Base-by-base conservation (phyloP, 164 flowering plant species). In the Dillenia turbinata region DNA sequence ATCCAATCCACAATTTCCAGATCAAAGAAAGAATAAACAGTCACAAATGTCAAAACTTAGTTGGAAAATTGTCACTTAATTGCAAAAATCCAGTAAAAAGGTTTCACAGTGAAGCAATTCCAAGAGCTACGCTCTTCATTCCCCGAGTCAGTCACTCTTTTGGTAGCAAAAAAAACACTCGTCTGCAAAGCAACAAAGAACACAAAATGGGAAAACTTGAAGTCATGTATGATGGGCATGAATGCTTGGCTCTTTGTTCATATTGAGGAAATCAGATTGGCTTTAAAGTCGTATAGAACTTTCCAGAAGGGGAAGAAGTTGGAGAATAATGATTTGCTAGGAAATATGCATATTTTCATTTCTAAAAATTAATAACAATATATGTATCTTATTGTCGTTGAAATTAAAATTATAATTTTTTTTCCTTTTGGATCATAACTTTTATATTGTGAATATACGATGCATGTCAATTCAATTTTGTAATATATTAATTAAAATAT, bases 141-240 rank as follows among this genome's bases (percentile, higher is more conserved):
- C 0, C 99, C 99, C 0, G 96, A 88, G 15, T 57, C 75, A 10
- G 72, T 86, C 7, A 84, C 64, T 52, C 83, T 95, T 12, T 6
- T 92, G 0, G 88, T 95, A 7, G 99, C 96, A n/a, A 94, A 91
- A 74, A 94, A 94, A 71, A 88, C 88, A 0, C 74, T 91, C 1
- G 95, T 94, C 19, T 75, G 66, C 13, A 91, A 89, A 63, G 99
- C 99, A 26, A 74, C 92, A 12, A 94, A 92, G 44, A 92, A 93
- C 5, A 95, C 99, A 11, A 71, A 76, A 17, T 95, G 97, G 96
- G 96, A 82, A 63, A 86, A 84, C 0, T 64, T 92, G 57, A 74
- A 84, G 75, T 97, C 99, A 8, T 92, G 96, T 57, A 85, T 95
- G 97, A 84, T 68, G 46, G 99, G 99, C 7, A 91, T 89, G 97